Evolutionary conservation across 306 rosid genomes (phyloP).

Genomic region (Inga leiocalycina): DNA sequence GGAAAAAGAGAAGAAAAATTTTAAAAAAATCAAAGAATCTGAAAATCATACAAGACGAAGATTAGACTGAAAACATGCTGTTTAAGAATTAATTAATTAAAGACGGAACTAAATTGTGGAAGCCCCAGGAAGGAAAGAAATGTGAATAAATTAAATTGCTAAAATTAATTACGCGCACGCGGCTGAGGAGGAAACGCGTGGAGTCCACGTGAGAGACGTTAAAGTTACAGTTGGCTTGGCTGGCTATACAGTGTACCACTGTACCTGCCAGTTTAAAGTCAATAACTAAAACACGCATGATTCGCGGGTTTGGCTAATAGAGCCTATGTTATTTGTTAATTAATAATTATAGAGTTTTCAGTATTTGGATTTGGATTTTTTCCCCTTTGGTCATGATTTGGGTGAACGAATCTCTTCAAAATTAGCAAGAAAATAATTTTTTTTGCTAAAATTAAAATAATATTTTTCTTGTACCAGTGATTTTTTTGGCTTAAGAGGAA

Average conservation of each 20-base stretch:
- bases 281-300: constrained; percentile 30
- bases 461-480: too few species aligned
- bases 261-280: neutral
- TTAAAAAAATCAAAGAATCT: neutral
- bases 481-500: too few species aligned
- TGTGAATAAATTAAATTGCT: neutral
- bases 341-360: neutral
- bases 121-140: neutral
- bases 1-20: neutral
- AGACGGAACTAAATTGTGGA: neutral
- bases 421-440: neutral
- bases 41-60: too few species aligned
- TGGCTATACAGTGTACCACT: neutral
- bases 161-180: neutral
- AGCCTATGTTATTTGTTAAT: neutral
- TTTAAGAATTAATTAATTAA: neutral
- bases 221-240: neutral
- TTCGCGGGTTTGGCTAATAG: constrained; percentile 14
- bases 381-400: too few species aligned
- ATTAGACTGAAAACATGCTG: neutral
- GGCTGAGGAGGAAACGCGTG: neutral
- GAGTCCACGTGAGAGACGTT: constrained; percentile 15
- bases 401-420: neutral
- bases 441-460: too few species aligned
- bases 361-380: neutral